These are phyloP conservation scores for Penicillium polonicum DNA, from an alignment of 2,329 filamentous ascomycete species.

Conservation along the genomic window DNA sequence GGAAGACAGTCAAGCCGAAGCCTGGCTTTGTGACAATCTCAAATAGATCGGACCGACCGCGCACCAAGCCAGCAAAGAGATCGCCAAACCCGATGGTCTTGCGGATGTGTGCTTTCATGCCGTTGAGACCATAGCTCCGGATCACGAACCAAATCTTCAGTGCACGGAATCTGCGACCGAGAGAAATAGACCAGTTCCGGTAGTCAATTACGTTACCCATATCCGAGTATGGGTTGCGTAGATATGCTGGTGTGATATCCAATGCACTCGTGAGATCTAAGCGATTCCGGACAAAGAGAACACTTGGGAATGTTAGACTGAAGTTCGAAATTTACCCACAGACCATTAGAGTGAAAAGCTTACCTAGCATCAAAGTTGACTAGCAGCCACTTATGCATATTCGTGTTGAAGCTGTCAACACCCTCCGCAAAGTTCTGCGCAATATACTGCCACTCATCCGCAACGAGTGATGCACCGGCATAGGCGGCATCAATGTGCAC, in stretches of 20 bases:
- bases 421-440: conserved; percentile 56
- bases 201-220: conserved; percentile 88
- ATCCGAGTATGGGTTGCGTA: conserved; percentile 78
- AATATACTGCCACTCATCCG: conserved; percentile 75
- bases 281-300: conserved; percentile 74
- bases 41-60: conserved; percentile 66
- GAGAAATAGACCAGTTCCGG: conserved; percentile 94
- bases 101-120: conserved; percentile 71
- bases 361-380: conserved; percentile 79
- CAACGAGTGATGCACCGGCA: conserved; percentile 79
- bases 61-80: conserved; percentile 63
- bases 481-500: conserved; percentile 94
- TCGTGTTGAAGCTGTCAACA: conserved; percentile 90
- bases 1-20: conserved; percentile 78
- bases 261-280: conserved; percentile 76
- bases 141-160: conserved; percentile 96
- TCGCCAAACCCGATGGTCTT: conserved; percentile 69
- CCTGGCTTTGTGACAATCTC: conserved; percentile 69
- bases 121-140: conserved; percentile 74
- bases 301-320: conserved; percentile 52
- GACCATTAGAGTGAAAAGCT: neutral
- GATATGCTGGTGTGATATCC: conserved; percentile 75
- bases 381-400: conserved; percentile 97
- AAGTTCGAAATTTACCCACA: neutral
- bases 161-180: conserved; percentile 82